phyloP scores from a whole-genome alignment of 164 flowering plant genomes.

The Dillenia suffruticosa region DNA sequence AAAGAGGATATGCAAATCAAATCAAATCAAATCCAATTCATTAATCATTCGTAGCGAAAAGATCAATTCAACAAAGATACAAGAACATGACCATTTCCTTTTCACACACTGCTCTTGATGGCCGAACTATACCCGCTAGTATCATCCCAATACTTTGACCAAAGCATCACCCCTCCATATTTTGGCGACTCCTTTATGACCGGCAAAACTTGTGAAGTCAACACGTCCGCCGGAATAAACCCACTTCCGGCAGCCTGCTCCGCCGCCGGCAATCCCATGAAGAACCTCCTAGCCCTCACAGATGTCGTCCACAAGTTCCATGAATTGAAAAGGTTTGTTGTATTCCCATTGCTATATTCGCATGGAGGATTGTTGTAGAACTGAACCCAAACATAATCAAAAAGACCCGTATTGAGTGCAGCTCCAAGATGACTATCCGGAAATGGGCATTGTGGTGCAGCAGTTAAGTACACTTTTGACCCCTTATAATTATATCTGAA shows the following conservation, averaged over 20 bases:
- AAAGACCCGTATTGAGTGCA: slow-evolving; percentile 32
- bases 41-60: too few species aligned
- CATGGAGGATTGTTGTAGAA: slow-evolving; percentile 48
- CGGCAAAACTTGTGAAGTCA: slow-evolving; percentile 37
- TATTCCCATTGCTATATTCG: slow-evolving; percentile 24
- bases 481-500: slow-evolving; percentile 10
- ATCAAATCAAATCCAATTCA: too few species aligned
- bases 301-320: slow-evolving; percentile 34
- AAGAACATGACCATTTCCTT: too few species aligned
- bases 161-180: slow-evolving; percentile 64
- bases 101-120: slow-evolving; percentile 7
- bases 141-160: slow-evolving; percentile 44
- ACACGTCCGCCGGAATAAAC: slow-evolving; percentile 32
- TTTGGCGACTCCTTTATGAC: slow-evolving; percentile 32
- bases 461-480: slow-evolving; percentile 33
- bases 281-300: slow-evolving; percentile 14
- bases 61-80: too few species aligned
- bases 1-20: too few species aligned
- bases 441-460: slow-evolving; percentile 50
- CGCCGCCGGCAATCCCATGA: slow-evolving; percentile 48
- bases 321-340: slow-evolving; percentile 14
- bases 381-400: slow-evolving; percentile 51
- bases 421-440: slow-evolving; percentile 26
- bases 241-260: slow-evolving; percentile 53
- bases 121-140: slow-evolving; percentile 31